Evolutionary conservation across 2,329 filamentous ascomycete species (phyloP), one percentile per base, ranked within the genome.

Genomic region (Ophiocordyceps camponoti-rufipedis): DNA sequence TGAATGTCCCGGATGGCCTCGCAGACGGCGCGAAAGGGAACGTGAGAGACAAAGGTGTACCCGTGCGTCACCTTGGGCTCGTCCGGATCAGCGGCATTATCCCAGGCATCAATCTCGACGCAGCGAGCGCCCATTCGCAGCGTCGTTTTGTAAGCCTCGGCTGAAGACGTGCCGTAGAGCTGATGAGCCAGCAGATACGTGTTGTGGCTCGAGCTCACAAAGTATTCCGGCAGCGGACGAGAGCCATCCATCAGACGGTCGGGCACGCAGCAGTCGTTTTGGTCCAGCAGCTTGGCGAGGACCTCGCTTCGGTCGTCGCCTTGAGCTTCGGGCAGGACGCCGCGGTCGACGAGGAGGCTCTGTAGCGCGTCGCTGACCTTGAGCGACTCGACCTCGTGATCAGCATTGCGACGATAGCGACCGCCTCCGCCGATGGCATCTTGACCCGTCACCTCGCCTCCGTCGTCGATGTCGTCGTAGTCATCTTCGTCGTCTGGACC

Each of bases 101-200:
- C 78, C 80, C 80, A 85, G 1, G 76, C 80, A 54, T 84, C 80
- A 45, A 84, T 84, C 60, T 85, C 80, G 35, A 85, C 78, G 52
- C 80, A 85, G 7, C 80, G 67, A 2, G 78, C 77, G 1, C 80
- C 80, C 0, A 76, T 73, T 29, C 61, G 64, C 14, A 85, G 62
- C 0, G 77, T 75, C 6, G 68, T 74, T 53, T 78, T 69, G 54
- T 85, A 85, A 0, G 77, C 79, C 4, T 67, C 63, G 8, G 76
- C 75, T 3, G 72, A 74, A 2, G 77, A 80, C 19, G 64, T 64
- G 5, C 80, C 80, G 52, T 69, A 80, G 2, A 85, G 71, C 60
- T 85, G 80, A 56, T 84, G 77, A 0, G 78, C 80, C 53, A 78
- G 66, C 28, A 85, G 64, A 53, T 85, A 85, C 0, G 80, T 85